phyloP scores from a whole-genome alignment of 805 yeast genomes.

The Cyberlindnera americana region DNA sequence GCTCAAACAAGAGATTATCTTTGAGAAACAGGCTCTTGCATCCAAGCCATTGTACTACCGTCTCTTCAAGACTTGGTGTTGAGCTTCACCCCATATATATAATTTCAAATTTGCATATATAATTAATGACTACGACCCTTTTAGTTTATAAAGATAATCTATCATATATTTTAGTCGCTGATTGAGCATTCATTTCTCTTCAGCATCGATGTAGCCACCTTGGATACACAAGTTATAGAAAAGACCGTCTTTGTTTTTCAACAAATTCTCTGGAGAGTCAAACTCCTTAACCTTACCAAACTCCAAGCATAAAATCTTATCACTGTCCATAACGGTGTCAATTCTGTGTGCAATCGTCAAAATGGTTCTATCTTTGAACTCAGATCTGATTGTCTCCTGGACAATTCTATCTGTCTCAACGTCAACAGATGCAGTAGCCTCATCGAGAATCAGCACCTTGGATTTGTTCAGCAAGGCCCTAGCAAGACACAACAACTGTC shows the following conservation, averaged over 20 bases:
- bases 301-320: slow-evolving; percentile 70
- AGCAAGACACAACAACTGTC: slow-evolving; percentile 78
- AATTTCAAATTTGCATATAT: too few species aligned
- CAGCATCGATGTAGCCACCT: slow-evolving; percentile 36
- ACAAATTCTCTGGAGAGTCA: slow-evolving; percentile 64
- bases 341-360: slow-evolving; percentile 83
- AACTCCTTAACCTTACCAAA: slow-evolving; percentile 74
- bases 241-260: slow-evolving; percentile 61
- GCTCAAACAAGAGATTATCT: slow-evolving; percentile 49
- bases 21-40: slow-evolving; percentile 42
- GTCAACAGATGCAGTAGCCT: slow-evolving; percentile 88
- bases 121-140: background rate
- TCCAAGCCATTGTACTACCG: slow-evolving; percentile 47
- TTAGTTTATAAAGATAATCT: background rate
- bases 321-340: slow-evolving; percentile 80
- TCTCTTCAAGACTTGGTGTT: slow-evolving; percentile 46
- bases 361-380: slow-evolving; percentile 73
- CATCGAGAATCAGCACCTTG: slow-evolving; percentile 69
- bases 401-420: slow-evolving; percentile 77
- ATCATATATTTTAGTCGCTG: too few species aligned
- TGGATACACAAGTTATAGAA: slow-evolving; percentile 64
- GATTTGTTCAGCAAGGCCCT: slow-evolving; percentile 66
- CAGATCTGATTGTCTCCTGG: slow-evolving; percentile 73
- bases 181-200: too few species aligned
- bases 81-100: slow-evolving; percentile 8